A percentile compares a stretch with the other conserved stretches of the same genome.
Conservation (phyloP, 169 alveolate genomes). For the Plasmodium blacklocki region DNA sequence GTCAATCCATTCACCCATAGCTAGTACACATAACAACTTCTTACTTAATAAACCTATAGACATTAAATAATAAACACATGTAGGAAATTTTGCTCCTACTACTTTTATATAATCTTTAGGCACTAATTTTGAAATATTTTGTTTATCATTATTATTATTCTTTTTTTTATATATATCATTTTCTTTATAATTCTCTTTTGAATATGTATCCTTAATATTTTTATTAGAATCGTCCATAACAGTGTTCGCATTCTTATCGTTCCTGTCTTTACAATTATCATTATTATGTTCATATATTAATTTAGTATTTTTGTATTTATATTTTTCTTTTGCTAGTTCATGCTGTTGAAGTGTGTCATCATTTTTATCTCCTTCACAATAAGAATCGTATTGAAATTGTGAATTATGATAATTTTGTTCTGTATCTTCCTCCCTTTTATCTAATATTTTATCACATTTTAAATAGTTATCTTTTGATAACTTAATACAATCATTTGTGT, state of each 20-base stretch:
- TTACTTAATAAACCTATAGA: constrained; percentile 80
- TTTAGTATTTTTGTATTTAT: not conserved
- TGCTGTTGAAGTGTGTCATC: too few relatives aligned
- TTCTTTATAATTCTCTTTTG: constrained; percentile 6
- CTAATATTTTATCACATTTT: too few relatives aligned
- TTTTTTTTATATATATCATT: constrained; percentile 50
- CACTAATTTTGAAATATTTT: constrained; percentile 4
- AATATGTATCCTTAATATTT: not conserved
- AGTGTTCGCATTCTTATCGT: not conserved
- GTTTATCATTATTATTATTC: constrained; percentile 17
- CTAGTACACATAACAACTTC: constrained; percentile 80
- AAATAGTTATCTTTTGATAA: too few relatives aligned
- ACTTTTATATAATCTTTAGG: constrained; percentile 82
- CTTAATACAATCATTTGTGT: not conserved
- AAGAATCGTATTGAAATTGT: too few relatives aligned
- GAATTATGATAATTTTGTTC: too few relatives aligned
- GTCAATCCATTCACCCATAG: constrained; percentile 87
- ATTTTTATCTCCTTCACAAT: too few relatives aligned
- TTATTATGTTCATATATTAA: not conserved
- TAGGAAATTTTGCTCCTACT: constrained; percentile 83
- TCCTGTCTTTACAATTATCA: not conserved
- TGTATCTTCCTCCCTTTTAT: too few relatives aligned
- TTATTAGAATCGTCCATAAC: not conserved
- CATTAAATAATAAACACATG: constrained; percentile 81
- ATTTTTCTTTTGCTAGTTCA: too few relatives aligned